Base-by-base conservation (phyloP, 2,329 filamentous ascomycete species). In the Fusarium sp. region DNA sequence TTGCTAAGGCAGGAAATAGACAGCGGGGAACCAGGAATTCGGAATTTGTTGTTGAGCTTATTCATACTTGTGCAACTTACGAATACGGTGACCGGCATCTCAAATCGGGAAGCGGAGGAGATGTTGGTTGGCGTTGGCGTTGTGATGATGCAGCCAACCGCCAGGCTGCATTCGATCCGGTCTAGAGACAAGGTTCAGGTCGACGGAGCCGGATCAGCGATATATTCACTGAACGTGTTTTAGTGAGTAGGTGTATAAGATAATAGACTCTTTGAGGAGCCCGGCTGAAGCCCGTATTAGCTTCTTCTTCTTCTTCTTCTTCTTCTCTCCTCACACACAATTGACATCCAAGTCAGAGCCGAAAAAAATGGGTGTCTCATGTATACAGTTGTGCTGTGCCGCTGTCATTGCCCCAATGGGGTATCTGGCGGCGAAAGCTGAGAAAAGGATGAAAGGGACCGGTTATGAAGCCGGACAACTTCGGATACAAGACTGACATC, bases 1-100 rank as follows among this genome's bases (percentile, higher is more conserved):
- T 23, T 33, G 30, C 32, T 17, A 17, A 44, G 7, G 37, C 12
- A 54, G 10, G 11, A 18, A 35, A 30, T 20, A 38, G 18, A 20
- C 3, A 30, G 11, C 4, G 15, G 18, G 23, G 26, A 30, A 37
- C 41, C 32, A 37, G 15, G 15, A 37, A 38, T 8, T 32, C 33
- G 44, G 55, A 32, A 32, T 26, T 49, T 37, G 10, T 26, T 32
- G 4, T 18, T 53, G 45, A 32, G 14, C 26, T 38, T 17, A 53
- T 33, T 37, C 26, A 33, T 57, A 32, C n/a, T 17, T 27, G 23
- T 35, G 40, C 26, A 40, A 20, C 49, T 56, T 73, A 73, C 71
- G 71, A 73, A 73, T 69, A 71, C 70, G 70, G 52, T 44, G 37
- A 42, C 58, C 60, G 64, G 67, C 64, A 73, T 64, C 67, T 71